phyloP scores from a whole-genome alignment of 2,329 filamentous ascomycete species.

The Epicoccum nigrum region DNA sequence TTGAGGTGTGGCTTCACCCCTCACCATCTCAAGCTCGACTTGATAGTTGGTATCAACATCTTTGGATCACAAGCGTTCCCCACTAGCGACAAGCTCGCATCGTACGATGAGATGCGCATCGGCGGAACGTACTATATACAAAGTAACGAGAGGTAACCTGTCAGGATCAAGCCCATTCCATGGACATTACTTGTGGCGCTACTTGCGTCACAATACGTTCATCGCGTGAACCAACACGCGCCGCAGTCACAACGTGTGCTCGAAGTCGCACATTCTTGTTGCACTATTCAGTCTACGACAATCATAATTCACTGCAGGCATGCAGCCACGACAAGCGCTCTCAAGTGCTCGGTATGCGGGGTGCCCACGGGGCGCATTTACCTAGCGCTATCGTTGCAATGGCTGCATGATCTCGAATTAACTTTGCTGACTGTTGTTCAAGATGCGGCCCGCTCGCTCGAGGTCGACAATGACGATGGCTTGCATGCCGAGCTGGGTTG shows the following conservation, averaged over 20 bases:
- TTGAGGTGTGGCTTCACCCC: background rate
- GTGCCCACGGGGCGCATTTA: conserved; percentile 20
- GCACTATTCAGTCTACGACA: conserved; percentile 21
- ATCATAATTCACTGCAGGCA: conserved; percentile 16
- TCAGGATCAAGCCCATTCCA: conserved; percentile 15
- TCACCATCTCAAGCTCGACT: conserved; percentile 3
- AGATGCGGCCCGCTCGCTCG: background rate
- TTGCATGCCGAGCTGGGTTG: background rate
- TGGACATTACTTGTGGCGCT: conserved; percentile 11
- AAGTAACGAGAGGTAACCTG: conserved; percentile 14
- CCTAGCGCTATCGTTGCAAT: conserved; percentile 11
- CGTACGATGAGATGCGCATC: conserved; percentile 1
- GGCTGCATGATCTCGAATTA: conserved; percentile 12
- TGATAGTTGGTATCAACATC: conserved; percentile 1
- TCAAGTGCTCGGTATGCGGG: conserved; percentile 23
- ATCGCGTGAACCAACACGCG: conserved; percentile 10
- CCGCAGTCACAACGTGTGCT: conserved; percentile 15
- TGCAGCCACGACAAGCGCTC: conserved; percentile 21
- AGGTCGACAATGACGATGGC: background rate
- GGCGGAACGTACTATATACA: conserved; percentile 5
- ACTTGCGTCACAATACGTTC: conserved; percentile 15
- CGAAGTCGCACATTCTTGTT: conserved; percentile 14
- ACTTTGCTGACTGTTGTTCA: background rate
- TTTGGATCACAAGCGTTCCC: conserved; percentile 1
- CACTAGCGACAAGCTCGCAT: conserved; percentile 9